A percentile compares a stretch with the other conserved stretches of the same genome.
phyloP scores from a whole-genome alignment of 345 rosid genomes.

The Populus nigra region DNA sequence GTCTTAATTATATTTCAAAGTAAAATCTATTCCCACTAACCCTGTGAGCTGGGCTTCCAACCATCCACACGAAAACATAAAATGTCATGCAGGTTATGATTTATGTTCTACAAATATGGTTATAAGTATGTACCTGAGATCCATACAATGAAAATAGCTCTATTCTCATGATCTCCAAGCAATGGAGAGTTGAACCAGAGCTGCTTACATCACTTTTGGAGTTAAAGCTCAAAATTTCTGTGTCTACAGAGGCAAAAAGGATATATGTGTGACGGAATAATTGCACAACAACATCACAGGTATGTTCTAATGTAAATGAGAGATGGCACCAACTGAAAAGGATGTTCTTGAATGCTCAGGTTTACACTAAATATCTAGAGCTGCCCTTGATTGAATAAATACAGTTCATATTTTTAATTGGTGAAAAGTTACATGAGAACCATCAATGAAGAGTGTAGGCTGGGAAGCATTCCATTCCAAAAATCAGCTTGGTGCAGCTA shows the following conservation, averaged over 20 bases:
- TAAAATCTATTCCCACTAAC: background rate
- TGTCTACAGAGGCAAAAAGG: slow-evolving; percentile 44
- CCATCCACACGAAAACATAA: background rate
- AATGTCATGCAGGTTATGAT: background rate
- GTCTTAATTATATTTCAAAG: background rate
- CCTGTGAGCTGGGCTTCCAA: background rate
- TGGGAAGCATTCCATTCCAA: background rate
- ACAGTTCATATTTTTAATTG: background rate
- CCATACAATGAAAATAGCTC: slow-evolving; percentile 84
- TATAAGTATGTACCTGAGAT: slow-evolving; percentile 53
- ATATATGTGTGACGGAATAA: slow-evolving; percentile 9
- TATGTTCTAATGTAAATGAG: background rate
- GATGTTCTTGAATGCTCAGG: background rate
- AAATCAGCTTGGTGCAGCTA: background rate
- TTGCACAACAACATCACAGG: background rate
- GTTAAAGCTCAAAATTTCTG: slow-evolving; percentile 41
- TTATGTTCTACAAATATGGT: slow-evolving; percentile 2
- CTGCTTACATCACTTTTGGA: slow-evolving; percentile 43
- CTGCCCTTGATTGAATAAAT: background rate
- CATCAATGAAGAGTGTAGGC: background rate
- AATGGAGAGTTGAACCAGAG: slow-evolving; percentile 52
- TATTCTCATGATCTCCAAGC: slow-evolving; percentile 74
- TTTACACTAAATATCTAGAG: background rate
- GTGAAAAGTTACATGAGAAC: background rate
- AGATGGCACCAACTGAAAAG: background rate